Percentiles rank a stretch among this genome's conserved stretches.
phyloP scores from a whole-genome alignment of 2,329 filamentous ascomycete genomes.

The Sordariomycetes sp. region DNA sequence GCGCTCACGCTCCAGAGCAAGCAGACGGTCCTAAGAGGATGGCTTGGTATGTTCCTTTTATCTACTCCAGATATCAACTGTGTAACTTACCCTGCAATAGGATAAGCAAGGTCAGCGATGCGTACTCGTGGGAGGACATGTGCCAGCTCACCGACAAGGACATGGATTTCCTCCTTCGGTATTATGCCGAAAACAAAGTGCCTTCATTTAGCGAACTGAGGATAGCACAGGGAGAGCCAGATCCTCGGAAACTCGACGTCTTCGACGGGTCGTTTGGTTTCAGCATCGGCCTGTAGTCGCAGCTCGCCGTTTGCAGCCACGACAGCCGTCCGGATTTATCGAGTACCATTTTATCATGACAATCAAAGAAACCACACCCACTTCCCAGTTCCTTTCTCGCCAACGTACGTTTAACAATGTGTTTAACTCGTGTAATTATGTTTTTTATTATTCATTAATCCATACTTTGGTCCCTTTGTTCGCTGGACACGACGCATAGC shows the following conservation, averaged over 20 bases:
- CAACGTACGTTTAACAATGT: too few relatives aligned
- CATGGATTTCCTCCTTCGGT: constrained; percentile 74
- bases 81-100: constrained; percentile 26
- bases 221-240: constrained; percentile 34
- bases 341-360: neutral
- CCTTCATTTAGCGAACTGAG: constrained; percentile 44
- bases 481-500: too few relatives aligned
- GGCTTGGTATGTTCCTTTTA: constrained; percentile 55
- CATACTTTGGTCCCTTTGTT: too few relatives aligned
- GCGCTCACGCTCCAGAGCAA: constrained; percentile 60
- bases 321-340: neutral
- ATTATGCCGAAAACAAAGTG: constrained; percentile 50
- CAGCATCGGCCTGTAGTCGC: constrained; percentile 30
- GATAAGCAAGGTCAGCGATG: constrained; percentile 89
- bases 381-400: neutral
- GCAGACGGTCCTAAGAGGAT: constrained; percentile 80
- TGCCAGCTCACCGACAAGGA: constrained; percentile 73
- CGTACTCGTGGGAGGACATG: constrained; percentile 75
- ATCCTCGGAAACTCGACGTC: constrained; percentile 35
- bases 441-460: too few relatives aligned
- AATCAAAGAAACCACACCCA: neutral
- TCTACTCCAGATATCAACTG: neutral
- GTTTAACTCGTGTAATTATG: too few relatives aligned
- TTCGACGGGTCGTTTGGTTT: constrained; percentile 52
- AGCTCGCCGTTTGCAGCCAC: neutral